A percentile compares a stretch with the other conserved stretches of the same genome.
Evolutionary conservation across 2,329 filamentous ascomycete genomes (phyloP).

Genomic region (Penicillium sumatraense): DNA sequence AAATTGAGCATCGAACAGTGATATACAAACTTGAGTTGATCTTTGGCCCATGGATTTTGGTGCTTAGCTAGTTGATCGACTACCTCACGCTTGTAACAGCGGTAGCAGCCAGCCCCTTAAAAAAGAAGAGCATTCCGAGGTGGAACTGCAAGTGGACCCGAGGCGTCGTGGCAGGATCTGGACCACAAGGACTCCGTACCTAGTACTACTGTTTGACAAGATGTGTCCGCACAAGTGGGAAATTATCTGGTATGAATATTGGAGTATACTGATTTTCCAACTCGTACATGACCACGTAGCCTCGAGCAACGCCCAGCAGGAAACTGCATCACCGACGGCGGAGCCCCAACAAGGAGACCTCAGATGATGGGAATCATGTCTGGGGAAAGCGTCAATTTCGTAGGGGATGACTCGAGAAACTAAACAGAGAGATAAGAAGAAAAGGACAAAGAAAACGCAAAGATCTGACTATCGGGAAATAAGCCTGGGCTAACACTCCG

Average conservation of each 20-base stretch:
- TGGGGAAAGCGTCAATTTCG: constrained; percentile 31
- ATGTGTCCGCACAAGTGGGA: constrained; percentile 26
- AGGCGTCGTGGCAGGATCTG: constrained; percentile 15
- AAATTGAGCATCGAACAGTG: too few species aligned
- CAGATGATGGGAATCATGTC: constrained; percentile 24
- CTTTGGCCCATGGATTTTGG: too few species aligned
- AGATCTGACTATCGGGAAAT: constrained; percentile 31
- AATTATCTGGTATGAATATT: not conserved
- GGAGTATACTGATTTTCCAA: constrained; percentile 22
- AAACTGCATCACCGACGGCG: constrained; percentile 22
- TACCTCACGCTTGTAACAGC: not conserved
- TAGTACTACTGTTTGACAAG: not conserved
- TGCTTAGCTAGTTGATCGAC: not conserved
- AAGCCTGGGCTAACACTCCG: constrained; percentile 24
- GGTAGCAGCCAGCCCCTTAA: too few species aligned
- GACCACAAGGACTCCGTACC: too few species aligned
- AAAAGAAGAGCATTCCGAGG: constrained; percentile 4
- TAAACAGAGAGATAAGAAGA: constrained; percentile 21
- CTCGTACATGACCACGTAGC: constrained; percentile 24
- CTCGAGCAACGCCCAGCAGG: constrained; percentile 27
- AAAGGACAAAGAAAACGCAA: constrained; percentile 22
- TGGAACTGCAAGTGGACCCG: constrained; percentile 21
- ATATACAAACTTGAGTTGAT: not conserved
- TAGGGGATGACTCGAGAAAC: constrained; percentile 21
- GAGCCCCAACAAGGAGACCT: constrained; percentile 18